Evolutionary conservation across 352 stramenopile genomes (phyloP).

Genomic region (Phytophthora vignae): DNA sequence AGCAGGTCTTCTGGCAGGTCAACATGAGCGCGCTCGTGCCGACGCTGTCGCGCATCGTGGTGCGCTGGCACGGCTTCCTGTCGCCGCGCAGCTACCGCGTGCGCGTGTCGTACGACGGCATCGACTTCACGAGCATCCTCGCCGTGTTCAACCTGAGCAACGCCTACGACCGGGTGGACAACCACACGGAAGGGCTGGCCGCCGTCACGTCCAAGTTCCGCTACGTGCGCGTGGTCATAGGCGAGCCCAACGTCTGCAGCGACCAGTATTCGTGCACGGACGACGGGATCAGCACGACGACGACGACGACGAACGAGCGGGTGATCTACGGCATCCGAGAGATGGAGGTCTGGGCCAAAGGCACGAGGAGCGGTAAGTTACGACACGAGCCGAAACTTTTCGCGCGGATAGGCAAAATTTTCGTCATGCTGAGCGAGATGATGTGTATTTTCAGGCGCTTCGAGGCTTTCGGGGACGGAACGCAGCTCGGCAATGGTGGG

Average conservation of each 20-base stretch:
- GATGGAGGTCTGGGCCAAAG: constrained; percentile 75
- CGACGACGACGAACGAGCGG: constrained; percentile 54
- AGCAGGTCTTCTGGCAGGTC: constrained; percentile 77
- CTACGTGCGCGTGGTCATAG: constrained; percentile 65
- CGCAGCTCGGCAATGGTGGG: background rate
- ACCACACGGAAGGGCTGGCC: constrained; percentile 53
- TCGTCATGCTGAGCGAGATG: constrained; percentile 15
- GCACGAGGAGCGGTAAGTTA: constrained; percentile 53
- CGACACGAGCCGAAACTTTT: background rate
- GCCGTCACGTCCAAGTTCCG: constrained; percentile 56
- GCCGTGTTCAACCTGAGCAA: constrained; percentile 49
- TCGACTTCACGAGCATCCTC: constrained; percentile 69
- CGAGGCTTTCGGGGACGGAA: constrained; percentile 2
- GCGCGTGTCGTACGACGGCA: constrained; percentile 66
- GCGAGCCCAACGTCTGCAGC: constrained; percentile 56
- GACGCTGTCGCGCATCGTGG: constrained; percentile 61
- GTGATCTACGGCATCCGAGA: constrained; percentile 83
- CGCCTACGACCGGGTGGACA: constrained; percentile 77
- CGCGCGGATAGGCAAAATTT: constrained; percentile 6
- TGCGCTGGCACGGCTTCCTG: constrained; percentile 83
- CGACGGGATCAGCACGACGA: constrained; percentile 20
- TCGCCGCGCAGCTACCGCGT: constrained; percentile 63
- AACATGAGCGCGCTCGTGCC: constrained; percentile 66
- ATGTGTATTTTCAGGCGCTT: constrained; percentile 22
- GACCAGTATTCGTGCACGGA: constrained; percentile 51